phyloP scores from a whole-genome alignment of 345 rosid species.

The Citrus cavaleriei region DNA sequence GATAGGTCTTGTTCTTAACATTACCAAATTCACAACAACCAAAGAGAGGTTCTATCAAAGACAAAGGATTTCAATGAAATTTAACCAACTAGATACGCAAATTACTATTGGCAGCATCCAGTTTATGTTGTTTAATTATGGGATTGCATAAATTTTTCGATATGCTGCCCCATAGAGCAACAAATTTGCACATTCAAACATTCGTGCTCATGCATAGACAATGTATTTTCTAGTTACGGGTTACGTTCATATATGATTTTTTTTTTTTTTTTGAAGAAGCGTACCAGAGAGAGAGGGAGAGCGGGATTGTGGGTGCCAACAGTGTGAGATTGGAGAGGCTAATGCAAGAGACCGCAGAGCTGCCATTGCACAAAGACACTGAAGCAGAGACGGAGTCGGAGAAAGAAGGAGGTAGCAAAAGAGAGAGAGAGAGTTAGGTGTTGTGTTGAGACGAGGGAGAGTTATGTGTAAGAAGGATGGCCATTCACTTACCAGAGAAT shows the following conservation, averaged over 20 bases:
- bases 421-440: not conserved
- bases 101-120: too few species aligned
- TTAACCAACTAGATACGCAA: not conserved
- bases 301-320: conserved; percentile 20
- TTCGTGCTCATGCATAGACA: too few species aligned
- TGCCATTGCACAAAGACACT: conserved; percentile 29
- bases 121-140: not conserved
- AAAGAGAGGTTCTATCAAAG: not conserved
- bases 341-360: conserved; percentile 41
- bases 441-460: conserved; percentile 2
- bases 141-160: too few species aligned
- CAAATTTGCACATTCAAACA: too few species aligned
- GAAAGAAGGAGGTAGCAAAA: not conserved
- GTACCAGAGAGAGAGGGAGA: conserved; percentile 28
- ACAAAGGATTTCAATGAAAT: not conserved
- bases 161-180: too few species aligned
- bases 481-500: conserved; percentile 25
- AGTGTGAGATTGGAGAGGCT: conserved; percentile 37
- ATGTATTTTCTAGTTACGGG: not conserved
- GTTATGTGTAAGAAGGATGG: conserved; percentile 29
- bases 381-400: not conserved
- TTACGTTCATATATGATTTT: not conserved
- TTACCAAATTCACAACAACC: not conserved
- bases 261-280: not conserved
- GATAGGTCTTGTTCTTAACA: not conserved